phyloP scores from a whole-genome alignment of 345 rosid genomes.

The Lagerstroemia speciosa region DNA sequence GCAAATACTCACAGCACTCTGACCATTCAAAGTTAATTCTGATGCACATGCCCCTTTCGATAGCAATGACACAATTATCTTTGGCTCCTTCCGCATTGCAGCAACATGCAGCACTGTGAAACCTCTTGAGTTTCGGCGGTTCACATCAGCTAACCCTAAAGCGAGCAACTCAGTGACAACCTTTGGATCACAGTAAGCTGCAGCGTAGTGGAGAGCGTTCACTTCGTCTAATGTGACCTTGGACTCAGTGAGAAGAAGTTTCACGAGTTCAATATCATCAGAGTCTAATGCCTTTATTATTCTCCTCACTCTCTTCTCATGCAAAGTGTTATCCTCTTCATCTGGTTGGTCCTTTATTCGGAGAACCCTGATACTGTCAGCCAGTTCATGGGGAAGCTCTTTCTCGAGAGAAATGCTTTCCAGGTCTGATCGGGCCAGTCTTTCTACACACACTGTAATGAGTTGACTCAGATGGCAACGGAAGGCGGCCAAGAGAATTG shows the following conservation, averaged over 20 bases:
- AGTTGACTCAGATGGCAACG: conserved; percentile 72
- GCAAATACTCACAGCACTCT: conserved; percentile 75
- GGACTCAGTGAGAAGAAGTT: conserved; percentile 77
- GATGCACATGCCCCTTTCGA: conserved; percentile 65
- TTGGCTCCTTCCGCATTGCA: conserved; percentile 83
- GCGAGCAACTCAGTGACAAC: conserved; percentile 68
- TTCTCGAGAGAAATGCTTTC: conserved; percentile 61
- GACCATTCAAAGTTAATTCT: conserved; percentile 63
- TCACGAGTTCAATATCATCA: conserved; percentile 87
- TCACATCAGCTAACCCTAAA: conserved; percentile 63
- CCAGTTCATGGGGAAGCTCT: conserved; percentile 70
- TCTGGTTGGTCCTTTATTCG: conserved; percentile 33
- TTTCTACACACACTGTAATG: conserved; percentile 57
- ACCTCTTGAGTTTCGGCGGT: conserved; percentile 61
- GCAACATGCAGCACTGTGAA: conserved; percentile 82
- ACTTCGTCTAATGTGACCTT: conserved; percentile 68
- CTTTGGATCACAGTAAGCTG: conserved; percentile 89
- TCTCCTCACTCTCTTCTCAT: conserved; percentile 56
- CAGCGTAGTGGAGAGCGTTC: conserved; percentile 77
- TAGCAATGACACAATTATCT: conserved; percentile 55
- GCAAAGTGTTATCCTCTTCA: conserved; percentile 30
- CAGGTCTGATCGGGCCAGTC: conserved; percentile 79
- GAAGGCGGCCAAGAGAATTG: conserved; percentile 74
- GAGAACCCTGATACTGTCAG: conserved; percentile 40
- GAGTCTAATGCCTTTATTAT: conserved; percentile 88